A percentile compares a stretch with the other conserved stretches of the same genome.
Conservation (phyloP, 2,329 filamentous ascomycete genomes). For the Gaeumannomyces sp. region DNA sequence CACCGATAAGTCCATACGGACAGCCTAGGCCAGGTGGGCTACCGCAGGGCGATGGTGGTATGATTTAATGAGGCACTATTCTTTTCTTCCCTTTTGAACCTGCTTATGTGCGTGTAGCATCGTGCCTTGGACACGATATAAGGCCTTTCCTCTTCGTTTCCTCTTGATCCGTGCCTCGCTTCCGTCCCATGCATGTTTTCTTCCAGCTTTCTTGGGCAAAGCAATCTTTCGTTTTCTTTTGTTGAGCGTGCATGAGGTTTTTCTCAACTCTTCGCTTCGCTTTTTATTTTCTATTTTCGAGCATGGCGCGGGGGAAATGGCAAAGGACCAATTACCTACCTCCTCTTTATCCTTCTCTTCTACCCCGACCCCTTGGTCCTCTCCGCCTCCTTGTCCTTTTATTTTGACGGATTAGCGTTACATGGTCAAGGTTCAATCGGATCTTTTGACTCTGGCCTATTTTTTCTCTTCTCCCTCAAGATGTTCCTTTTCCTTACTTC, state of each 20-base stretch:
- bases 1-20: not conserved
- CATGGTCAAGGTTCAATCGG: not conserved
- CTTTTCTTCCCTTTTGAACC: not conserved
- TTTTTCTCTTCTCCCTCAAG: not conserved
- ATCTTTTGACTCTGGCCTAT: not conserved
- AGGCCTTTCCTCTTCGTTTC: not conserved
- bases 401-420: not conserved
- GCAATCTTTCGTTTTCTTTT: not conserved
- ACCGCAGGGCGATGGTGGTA: not conserved
- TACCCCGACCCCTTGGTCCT: not conserved
- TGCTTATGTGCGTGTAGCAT: not conserved
- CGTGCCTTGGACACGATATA: not conserved
- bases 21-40: not conserved
- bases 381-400: not conserved
- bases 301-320: not conserved
- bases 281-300: not conserved
- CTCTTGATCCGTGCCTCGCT: not conserved
- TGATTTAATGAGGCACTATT: not conserved
- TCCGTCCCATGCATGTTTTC: not conserved
- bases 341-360: not conserved
- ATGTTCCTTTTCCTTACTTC: not conserved
- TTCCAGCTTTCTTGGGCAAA: not conserved
- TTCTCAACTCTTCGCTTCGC: not conserved
- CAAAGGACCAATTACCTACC: not conserved
- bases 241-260: not conserved